A percentile compares a stretch with the other conserved stretches of the same genome.
These are phyloP conservation scores for Aspergillus intermedius DNA, from an alignment of 2,329 filamentous ascomycete genomes.

Conservation along the genomic window DNA sequence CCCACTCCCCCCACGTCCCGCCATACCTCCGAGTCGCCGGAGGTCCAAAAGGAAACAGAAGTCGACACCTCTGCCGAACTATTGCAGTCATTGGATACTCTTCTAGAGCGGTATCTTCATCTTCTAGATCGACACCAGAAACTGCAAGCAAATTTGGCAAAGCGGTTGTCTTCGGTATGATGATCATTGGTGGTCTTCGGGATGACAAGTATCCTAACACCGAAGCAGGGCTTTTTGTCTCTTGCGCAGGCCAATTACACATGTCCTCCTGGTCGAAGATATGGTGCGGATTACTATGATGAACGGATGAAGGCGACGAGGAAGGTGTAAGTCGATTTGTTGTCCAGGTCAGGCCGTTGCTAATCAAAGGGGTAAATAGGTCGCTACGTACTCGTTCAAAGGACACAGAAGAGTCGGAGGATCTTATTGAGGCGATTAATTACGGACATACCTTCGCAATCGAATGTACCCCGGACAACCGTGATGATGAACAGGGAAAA, in stretches of 20 bases:
- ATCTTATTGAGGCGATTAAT: conserved; percentile 1
- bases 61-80: conserved; percentile 19
- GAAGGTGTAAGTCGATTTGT: conserved; percentile 27
- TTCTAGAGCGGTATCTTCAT: conserved; percentile 38
- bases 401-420: neutral
- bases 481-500: conserved; percentile 6
- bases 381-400: conserved; percentile 5
- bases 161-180: conserved; percentile 35
- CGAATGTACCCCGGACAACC: conserved; percentile 1
- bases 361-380: conserved; percentile 4
- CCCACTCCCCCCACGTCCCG: conserved; percentile 31
- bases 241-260: conserved; percentile 45
- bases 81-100: conserved; percentile 30
- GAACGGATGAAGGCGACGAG: conserved; percentile 44
- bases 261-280: conserved; percentile 38
- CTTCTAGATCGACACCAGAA: conserved; percentile 39
- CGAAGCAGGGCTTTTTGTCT: conserved; percentile 40
- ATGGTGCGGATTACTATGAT: conserved; percentile 46
- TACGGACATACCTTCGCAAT: conserved; percentile 9
- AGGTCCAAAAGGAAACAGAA: conserved; percentile 12
- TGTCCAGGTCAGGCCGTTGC: neutral
- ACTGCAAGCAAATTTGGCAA: conserved; percentile 32
- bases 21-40: conserved; percentile 21
- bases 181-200: neutral
- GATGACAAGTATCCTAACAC: conserved; percentile 12